Base-by-base conservation (phyloP, 805 yeast species). In the Suhomyces sp. region DNA sequence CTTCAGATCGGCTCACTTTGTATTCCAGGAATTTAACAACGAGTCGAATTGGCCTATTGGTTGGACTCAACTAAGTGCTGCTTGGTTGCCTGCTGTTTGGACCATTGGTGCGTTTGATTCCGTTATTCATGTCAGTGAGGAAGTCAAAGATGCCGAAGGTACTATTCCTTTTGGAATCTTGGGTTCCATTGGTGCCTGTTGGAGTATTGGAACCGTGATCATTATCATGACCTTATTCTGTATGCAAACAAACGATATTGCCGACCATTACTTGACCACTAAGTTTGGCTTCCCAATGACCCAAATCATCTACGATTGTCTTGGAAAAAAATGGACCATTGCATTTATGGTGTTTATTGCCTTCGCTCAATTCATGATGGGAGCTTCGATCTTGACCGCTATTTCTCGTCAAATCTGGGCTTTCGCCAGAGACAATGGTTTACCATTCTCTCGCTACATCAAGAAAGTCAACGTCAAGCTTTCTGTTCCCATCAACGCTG, bases 391-490 rank as follows among this genome's bases (percentile, higher is more conserved):
- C 25, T 43, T 60, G 28, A 63, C 68, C 26, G 68, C 63, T 19
- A 70, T 65, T 53, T 63, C 70, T 15, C 55, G 71, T 49, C 54
- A 65, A 42, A 61, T 68, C 46, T 65, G 70, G 70, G 60, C 68
- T 7, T 65, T 65, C 50, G 55, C 66, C 35, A 56, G 71, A 54
- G 70, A 65, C 54, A 58, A 62, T 35, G 71, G 70, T 6, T 56
- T 65, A 47, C 71, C 71, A 8, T 58, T 52, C 33, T 59, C 68
- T 38, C 58, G 58, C 45, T 54, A 56, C 47, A 60, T 61, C 48
- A 46, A 61, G 15, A 51, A 51, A 19, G 56, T 65, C 19, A 61
- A 64, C 51, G 62, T 65, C 24, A 61, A 58, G 41, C 45, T 57
- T 38, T 64, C 67, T 11, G 61, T 65, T 7, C 71, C 71, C 16